A percentile compares a stretch with the other conserved stretches of the same genome.
These are phyloP conservation scores for Selenicereus undatus DNA, from an alignment of 148 eudicot genomes.

Conservation along the genomic window DNA sequence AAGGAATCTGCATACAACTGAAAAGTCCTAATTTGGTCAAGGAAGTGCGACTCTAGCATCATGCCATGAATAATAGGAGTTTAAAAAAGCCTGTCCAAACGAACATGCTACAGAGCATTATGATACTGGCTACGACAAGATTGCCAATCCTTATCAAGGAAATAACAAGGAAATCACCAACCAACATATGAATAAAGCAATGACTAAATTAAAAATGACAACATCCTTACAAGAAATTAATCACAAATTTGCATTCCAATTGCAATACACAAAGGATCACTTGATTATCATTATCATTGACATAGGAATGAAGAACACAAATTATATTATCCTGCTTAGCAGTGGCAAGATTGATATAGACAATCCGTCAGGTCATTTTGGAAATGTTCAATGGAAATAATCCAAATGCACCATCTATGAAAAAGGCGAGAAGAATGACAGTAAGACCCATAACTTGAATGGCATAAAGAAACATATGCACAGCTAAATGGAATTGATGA, in stretches of 20 bases:
- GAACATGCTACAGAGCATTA: background rate
- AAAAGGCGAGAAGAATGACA: background rate
- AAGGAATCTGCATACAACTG: background rate
- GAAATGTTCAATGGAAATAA: background rate
- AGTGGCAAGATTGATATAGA: background rate
- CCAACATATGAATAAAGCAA: background rate
- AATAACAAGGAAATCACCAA: background rate
- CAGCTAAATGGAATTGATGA: conserved; percentile 3
- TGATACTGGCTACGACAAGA: background rate
- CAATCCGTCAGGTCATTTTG: background rate
- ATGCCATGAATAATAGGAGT: background rate
- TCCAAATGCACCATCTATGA: background rate
- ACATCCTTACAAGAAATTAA: background rate
- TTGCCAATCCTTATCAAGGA: background rate
- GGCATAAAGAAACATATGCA: conserved; percentile 1
- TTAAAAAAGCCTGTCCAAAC: background rate
- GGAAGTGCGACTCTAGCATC: background rate
- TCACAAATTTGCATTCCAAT: background rate
- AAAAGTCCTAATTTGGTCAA: background rate
- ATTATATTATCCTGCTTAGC: background rate
- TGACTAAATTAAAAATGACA: background rate
- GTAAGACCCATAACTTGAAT: background rate
- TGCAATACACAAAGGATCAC: background rate
- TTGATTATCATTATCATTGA: background rate
- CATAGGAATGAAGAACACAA: background rate